Evolutionary conservation across 1,139 yeast genomes (phyloP).

Genomic region (Magnusiomyces tetraspermus): DNA sequence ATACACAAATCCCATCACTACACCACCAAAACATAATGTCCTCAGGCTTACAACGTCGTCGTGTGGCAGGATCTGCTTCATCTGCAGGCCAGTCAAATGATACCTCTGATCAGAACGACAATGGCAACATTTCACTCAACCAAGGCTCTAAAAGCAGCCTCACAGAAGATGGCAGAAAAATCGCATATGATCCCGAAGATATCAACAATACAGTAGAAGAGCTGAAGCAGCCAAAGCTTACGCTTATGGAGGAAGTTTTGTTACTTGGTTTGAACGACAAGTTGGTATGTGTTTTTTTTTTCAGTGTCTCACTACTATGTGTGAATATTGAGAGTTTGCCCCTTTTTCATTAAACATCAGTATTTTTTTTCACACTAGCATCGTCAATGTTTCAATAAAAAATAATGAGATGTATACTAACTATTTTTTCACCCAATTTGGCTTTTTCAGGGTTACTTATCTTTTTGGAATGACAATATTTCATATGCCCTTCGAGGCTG

Average conservation of each 20-base stretch:
- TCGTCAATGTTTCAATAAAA: no score
- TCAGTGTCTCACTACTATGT: background rate
- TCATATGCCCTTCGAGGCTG: conserved; percentile 95
- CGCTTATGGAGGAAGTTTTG: conserved; percentile 93
- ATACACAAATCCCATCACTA: no score
- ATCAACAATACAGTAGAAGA: conserved; percentile 43
- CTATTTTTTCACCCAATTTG: background rate
- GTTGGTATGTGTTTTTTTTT: conserved; percentile 35
- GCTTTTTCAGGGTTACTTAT: conserved; percentile 56
- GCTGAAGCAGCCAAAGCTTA: conserved; percentile 54
- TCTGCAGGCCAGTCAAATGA: conserved; percentile 3
- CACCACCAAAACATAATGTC: no score
- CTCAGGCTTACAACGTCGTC: conserved; percentile 42
- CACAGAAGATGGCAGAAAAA: conserved; percentile 41
- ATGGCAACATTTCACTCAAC: background rate
- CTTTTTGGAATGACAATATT: conserved; percentile 97
- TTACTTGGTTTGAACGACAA: conserved; percentile 88
- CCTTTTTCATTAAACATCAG: no score
- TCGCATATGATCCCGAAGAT: conserved; percentile 79
- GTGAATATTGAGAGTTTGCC: background rate
- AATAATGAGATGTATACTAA: no score
- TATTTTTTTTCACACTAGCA: no score
- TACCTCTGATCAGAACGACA: conserved; percentile 5
- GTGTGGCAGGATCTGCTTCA: conserved; percentile 32
- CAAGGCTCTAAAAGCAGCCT: conserved; percentile 8